These are phyloP conservation scores for Vishniacozyma victoriae DNA, from an alignment of 768 basidiomycete species.

Conservation along the genomic window DNA sequence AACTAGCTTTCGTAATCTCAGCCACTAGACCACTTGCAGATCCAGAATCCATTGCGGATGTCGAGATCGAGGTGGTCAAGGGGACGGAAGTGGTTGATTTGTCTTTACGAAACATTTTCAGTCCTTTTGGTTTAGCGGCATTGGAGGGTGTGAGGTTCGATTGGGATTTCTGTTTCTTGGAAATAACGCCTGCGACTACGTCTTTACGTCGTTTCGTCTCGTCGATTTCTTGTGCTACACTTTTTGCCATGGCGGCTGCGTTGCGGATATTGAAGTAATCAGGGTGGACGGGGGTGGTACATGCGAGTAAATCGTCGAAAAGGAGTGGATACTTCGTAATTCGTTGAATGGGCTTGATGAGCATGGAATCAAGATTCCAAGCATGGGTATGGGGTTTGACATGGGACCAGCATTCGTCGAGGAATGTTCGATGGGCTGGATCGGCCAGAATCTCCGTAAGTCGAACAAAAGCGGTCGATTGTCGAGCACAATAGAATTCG, in stretches of 20 bases:
- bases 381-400: conserved; percentile 46
- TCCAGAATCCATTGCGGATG: too few relatives aligned
- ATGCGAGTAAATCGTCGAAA: conserved; percentile 43
- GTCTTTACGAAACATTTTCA: conserved; percentile 43
- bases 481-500: conserved; percentile 44
- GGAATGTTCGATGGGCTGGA: conserved; percentile 24
- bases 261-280: conserved; percentile 44
- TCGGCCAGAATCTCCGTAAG: conserved; percentile 40
- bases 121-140: conserved; percentile 11
- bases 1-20: conserved; percentile 8
- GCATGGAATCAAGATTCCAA: conserved; percentile 48
- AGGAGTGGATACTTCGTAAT: conserved; percentile 47
- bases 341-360: conserved; percentile 48
- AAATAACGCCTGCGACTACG: conserved; percentile 47
- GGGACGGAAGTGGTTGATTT: conserved; percentile 12
- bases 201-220: conserved; percentile 74
- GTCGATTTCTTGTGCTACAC: conserved; percentile 57
- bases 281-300: conserved; percentile 45
- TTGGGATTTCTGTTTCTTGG: background rate
- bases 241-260: conserved; percentile 49
- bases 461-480: conserved; percentile 39
- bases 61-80: conserved; percentile 4
- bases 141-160: background rate
- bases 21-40: background rate
- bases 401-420: conserved; percentile 45